Base-by-base conservation (phyloP, 2,329 filamentous ascomycete species). In the Aspergillus viridinutans region DNA sequence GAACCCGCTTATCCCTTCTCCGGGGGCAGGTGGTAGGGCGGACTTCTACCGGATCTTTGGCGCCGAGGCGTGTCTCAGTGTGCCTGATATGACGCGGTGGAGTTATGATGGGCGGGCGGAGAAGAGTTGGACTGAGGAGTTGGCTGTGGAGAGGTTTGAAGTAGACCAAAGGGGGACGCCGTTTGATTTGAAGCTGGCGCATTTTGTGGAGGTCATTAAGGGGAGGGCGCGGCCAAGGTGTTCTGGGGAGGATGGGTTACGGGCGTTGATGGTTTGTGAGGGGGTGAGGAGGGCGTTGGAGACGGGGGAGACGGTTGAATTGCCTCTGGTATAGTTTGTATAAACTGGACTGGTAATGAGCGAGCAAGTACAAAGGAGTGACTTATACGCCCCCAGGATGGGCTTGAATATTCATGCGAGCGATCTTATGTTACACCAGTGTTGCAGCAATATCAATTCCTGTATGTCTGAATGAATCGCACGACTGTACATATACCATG, bases 11-110 rank as follows among this genome's bases (percentile, higher is more conserved):
- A 80, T 85, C 50, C 78, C 81, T 0, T 67, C 69, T 35, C 29
- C 29, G 9, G 28, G 28, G 7, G 67, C 72, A 4, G 1, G 71
- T 66, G 0, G 69, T 69, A 57, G 78, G 77, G 59, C 64, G 14
- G 69, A 70, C 42, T 79, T 83, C 51, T 85, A 84, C 57, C 76
- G 81, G 0, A 78, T 85, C n/a, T 80, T 85, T 58, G 82, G 82
- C 0, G 79, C 78, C 0, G 69, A 81, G 2, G 83, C 70, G 0
- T 77, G 74, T 21, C 64, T 85, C 1, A 83, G 81, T 63, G 78
- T 85, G 17, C 81, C 81, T 0, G 82, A 83, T 66, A 77, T 84
- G 73, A 76, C 71, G 3, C 60, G 74, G 0, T 82, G 77, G 75
- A 79, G 72, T n/a, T 81, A 84, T 65, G 64, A 70, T 57, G 64